Evolutionary conservation across 192 early-diverging fungal species (phyloP), one percentile per base, ranked within the genome.

Genomic region (Pilaira anomala): DNA sequence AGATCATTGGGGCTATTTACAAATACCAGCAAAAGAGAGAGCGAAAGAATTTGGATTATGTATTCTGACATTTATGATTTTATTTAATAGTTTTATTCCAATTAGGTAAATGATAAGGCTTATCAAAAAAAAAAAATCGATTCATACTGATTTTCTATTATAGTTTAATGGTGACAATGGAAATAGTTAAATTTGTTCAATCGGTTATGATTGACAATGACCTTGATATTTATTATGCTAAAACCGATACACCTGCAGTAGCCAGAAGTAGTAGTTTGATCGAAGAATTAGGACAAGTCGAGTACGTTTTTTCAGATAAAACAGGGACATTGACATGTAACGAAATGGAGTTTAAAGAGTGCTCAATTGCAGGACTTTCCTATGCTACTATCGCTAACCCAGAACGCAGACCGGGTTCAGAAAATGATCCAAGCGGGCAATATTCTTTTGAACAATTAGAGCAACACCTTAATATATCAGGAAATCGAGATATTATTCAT

Each of bases 51-150:
- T 98, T 74, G 88, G 90, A 64, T 81, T 80, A 26, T 93, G 89
- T 77, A 93, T 98, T 60, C 75, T 98, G 65, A 98, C 96, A 13
- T 98, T 94, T 69, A 87, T 96, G 72, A 96, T 98, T 77, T 77
- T 98, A 58, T 98, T 92, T 83, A 98, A 98, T 83, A 98, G 95
- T 80, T 82, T 98, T 78, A 98, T 98, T 73, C 96, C 96, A 19
- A 91, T 98, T 66, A 90, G 83, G 84, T 89, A 64, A 48, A 67
- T 71, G 36, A 46, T 29, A n/a, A 18, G 9, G 9, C 6, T 21
- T 24, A 1, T 11, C 2, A 2, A 46, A 6, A 16, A 19, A 16
- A 46, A 16, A 46, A 14, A 13, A 4, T 46, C 13, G 7, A 46
- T 19, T 13, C 12, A 45, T 46, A 19, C 16, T 19, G 9, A 46